phyloP scores from a whole-genome alignment of 2,329 filamentous ascomycete species.

The Colletotrichum musae region DNA sequence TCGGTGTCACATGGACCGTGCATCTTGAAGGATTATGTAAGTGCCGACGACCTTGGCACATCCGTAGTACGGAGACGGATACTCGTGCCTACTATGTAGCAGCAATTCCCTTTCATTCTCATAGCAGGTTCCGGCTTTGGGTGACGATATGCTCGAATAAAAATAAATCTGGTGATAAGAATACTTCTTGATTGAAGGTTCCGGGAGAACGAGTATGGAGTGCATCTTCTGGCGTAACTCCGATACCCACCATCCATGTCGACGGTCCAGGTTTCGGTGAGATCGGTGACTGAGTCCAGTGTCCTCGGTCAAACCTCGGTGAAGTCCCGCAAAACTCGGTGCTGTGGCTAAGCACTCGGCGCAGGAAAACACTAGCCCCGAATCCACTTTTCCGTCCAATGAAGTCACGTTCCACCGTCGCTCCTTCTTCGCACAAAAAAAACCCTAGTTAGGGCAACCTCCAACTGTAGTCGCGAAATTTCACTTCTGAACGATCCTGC shows the following conservation, averaged over 20 bases:
- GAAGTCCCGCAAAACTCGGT: slow-evolving; percentile 1
- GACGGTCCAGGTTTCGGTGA: neutral
- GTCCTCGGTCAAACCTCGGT: neutral
- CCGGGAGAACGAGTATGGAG: neutral
- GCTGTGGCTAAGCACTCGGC: neutral
- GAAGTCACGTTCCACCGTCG: neutral
- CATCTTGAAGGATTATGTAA: slow-evolving; percentile 40
- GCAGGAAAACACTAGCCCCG: neutral
- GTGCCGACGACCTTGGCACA: neutral
- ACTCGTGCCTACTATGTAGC: no score
- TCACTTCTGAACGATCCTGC: slow-evolving; percentile 15
- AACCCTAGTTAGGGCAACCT: slow-evolving; percentile 23
- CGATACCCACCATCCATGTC: no score
- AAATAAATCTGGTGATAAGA: no score
- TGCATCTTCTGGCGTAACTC: neutral
- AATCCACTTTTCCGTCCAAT: slow-evolving; percentile 1
- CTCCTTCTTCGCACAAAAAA: slow-evolving; percentile 13
- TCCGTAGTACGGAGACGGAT: no score
- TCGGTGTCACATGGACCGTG: slow-evolving; percentile 40
- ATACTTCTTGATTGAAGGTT: no score
- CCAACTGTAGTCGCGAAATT: slow-evolving; percentile 2
- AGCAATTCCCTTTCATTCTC: no score
- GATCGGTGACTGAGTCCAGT: neutral
- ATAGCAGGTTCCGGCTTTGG: no score
- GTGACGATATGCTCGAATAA: no score